Conservation (phyloP, 768 basidiomycete genomes). For the Kwoniella dejecticola region DNA sequence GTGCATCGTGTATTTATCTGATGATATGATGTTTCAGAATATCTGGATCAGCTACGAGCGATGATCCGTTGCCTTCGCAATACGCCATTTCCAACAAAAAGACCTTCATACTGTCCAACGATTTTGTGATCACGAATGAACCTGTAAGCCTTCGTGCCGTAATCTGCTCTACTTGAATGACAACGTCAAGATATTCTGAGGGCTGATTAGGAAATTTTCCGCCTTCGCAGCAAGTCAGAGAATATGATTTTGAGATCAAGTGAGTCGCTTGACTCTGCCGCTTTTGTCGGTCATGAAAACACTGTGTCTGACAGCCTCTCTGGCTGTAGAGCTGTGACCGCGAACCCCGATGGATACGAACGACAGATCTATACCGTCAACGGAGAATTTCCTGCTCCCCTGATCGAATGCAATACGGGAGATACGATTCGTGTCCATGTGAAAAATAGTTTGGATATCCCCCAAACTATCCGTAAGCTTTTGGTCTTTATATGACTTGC, state of each 20-base stretch:
- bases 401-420: constrained; percentile 46
- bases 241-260: constrained; percentile 27
- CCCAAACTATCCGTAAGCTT: constrained; percentile 32
- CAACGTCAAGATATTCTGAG: background rate
- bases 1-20: too few species aligned
- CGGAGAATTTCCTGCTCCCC: constrained; percentile 33
- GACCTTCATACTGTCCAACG: constrained; percentile 18
- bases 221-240: constrained; percentile 20
- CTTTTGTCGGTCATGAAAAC: too few species aligned
- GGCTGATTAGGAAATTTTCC: background rate
- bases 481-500: background rate
- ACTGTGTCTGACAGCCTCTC: background rate
- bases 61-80: constrained; percentile 4
- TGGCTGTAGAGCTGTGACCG: constrained; percentile 6
- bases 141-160: constrained; percentile 1
- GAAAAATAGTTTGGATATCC: constrained; percentile 33
- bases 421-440: constrained; percentile 41
- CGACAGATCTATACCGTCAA: constrained; percentile 34
- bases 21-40: background rate
- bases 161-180: background rate
- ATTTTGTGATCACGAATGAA: constrained; percentile 20
- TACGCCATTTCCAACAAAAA: constrained; percentile 7
- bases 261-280: background rate
- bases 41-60: background rate
- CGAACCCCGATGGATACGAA: constrained; percentile 36